Evolutionary conservation across 306 rosid species (phyloP), one percentile per base, ranked within the genome.

Genomic region (Prunus armeniaca): DNA sequence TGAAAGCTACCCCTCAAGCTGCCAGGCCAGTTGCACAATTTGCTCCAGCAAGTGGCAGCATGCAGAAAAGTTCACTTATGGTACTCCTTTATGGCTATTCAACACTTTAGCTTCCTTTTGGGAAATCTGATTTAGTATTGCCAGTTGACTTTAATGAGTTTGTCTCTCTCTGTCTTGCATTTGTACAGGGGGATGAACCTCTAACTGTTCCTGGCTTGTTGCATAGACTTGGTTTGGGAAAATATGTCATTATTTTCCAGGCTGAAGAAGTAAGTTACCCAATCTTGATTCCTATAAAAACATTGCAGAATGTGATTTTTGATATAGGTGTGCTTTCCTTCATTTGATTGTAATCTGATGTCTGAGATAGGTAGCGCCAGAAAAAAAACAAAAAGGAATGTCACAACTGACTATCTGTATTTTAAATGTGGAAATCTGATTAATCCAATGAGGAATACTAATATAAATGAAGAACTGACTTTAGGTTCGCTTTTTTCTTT

Each of bases 211-310:
- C 84, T 77, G 84, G 83, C 70, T 85, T 89, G 70, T 82, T 89
- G 88, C 87, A 80, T 64, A 75, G 84, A 34, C 91, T 89, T 82
- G 87, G 87, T 66, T 76, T 89, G 83, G 88, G 79, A 47, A 89
- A 89, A 67, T 89, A 83, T 82, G 77, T 62, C 41, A 84, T 89
- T 78, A 67, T 6, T 71, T 89, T 89, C 76, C 87, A 87, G 77
- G 90, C 90, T 41, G 93, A 89, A 84, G 93, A 89, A 79, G 91
- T 87, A 82, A 87, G 86, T 65, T 6, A 34, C 43, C 74, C 52
- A 65, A 20, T 25, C 25, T n/a, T 68, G 24, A 17, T 2, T 19
- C 30, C 6, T 50, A 9, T 9, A 10, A 17, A 5, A 19, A 41
- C 19, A 12, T 65, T 45, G 56, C 9, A 6, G 7, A 52, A 4